These are phyloP conservation scores for Citeromyces matritensis DNA, from an alignment of 805 yeast genomes.

Conservation along the genomic window DNA sequence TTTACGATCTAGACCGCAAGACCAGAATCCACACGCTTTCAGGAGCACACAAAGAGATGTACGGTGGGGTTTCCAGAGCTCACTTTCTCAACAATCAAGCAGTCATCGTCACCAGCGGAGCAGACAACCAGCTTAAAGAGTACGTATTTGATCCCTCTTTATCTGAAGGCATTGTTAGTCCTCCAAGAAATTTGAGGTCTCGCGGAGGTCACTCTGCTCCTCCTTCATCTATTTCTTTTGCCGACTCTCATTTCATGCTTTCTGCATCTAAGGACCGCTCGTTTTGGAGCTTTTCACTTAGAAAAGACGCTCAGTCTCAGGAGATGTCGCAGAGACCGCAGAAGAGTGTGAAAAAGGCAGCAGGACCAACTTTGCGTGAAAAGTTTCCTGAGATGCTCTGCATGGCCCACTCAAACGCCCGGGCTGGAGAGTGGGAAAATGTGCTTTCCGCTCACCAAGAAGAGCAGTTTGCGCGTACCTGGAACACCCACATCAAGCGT, in stretches of 20 bases:
- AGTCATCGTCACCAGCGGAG: constrained; percentile 76
- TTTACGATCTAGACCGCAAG: constrained; percentile 65
- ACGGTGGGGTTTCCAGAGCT: constrained; percentile 67
- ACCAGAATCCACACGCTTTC: constrained; percentile 65
- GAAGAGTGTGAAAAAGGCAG: constrained; percentile 19
- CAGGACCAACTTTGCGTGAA: constrained; percentile 37
- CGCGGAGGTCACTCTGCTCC: constrained; percentile 98
- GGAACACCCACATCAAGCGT: constrained; percentile 71
- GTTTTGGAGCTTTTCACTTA: constrained; percentile 81
- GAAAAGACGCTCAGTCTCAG: constrained; percentile 94
- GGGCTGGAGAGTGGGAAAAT: constrained; percentile 90
- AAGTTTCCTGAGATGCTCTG: constrained; percentile 66
- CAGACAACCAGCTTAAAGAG: constrained; percentile 81
- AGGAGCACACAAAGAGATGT: constrained; percentile 53
- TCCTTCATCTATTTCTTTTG: constrained; percentile 61
- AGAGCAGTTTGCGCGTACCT: constrained; percentile 74
- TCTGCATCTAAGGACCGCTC: constrained; percentile 81
- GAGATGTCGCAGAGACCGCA: constrained; percentile 71
- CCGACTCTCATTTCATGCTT: constrained; percentile 70
- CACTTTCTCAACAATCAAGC: constrained; percentile 85
- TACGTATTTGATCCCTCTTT: constrained; percentile 87
- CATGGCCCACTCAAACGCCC: constrained; percentile 57
- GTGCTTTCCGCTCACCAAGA: constrained; percentile 79
- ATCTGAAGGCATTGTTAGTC: constrained; percentile 58
- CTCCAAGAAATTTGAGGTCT: constrained; percentile 83